phyloP scores from a whole-genome alignment of 2,329 filamentous ascomycete species.

The Scleromitrula shiraiana region DNA sequence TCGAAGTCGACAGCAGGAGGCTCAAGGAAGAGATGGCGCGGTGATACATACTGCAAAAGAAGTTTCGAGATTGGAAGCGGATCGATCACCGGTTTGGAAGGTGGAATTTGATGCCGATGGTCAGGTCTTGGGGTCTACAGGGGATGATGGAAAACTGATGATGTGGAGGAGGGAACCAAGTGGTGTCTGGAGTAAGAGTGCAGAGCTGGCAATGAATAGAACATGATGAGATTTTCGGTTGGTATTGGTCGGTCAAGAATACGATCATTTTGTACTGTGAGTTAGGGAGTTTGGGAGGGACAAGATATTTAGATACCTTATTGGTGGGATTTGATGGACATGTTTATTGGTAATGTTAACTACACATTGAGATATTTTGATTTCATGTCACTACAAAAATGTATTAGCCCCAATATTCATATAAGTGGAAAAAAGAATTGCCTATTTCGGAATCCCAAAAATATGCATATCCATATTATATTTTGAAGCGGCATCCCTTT shows the following conservation, averaged over 20 bases:
- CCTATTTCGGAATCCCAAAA: too few relatives aligned
- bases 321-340: too few relatives aligned
- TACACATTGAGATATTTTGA: too few relatives aligned
- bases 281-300: background rate
- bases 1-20: slow-evolving; percentile 38
- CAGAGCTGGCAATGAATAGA: slow-evolving; percentile 26
- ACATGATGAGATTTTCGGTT: background rate
- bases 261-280: background rate
- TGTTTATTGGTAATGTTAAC: too few relatives aligned
- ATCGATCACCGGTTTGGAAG: slow-evolving; percentile 66
- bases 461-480: background rate
- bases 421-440: too few relatives aligned
- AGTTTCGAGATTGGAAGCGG: slow-evolving; percentile 57
- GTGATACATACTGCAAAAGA: slow-evolving; percentile 56
- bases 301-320: background rate
- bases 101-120: slow-evolving; percentile 64
- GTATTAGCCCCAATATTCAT: too few relatives aligned
- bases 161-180: slow-evolving; percentile 47
- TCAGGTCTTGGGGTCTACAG: slow-evolving; percentile 66
- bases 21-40: slow-evolving; percentile 50
- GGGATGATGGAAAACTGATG: slow-evolving; percentile 63
- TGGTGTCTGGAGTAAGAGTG: slow-evolving; percentile 27
- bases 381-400: too few relatives aligned
- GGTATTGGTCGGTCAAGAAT: background rate
- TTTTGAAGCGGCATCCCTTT: slow-evolving; percentile 3